Base-by-base conservation (phyloP, 1,284 basidiomycete genomes). In the Sutorius eximius region DNA sequence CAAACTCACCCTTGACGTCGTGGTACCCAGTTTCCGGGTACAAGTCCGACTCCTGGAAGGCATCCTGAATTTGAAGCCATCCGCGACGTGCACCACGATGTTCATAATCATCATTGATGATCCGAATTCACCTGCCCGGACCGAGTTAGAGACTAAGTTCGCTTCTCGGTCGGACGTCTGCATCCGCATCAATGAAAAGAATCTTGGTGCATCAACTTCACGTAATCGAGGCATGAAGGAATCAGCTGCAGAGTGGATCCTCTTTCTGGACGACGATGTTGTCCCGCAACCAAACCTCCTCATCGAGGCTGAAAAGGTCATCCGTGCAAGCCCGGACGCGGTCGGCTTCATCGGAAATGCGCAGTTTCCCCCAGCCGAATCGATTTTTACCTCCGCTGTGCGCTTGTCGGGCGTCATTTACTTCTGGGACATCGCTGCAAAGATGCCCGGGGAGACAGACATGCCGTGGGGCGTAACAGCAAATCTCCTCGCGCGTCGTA, bases 391-490 rank as follows among this genome's bases (percentile, higher is more conserved):
- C 3, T 68, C 80, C 0, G 83, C 82, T 0, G 71, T 80, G 3
- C 82, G 83, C 58, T 70, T 84, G 5, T 75, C 81, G 1, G 82
- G 81, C 0, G 80, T 83, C 2, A 81, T 80, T 1, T 82, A 77
- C 59, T 86, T 85, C 59, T 86, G 82, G 82, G 76, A 83, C 59
- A 83, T 85, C 50, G 80, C 83, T 0, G 64, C 65, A 11, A 82
- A 82, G 63, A 74, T 81, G 51, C 50, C 67, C 0, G 74, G 41
- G 5, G 68, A 70, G 45, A 61, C 49, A 1, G 69, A 81, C 57
- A 61, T 85, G 41, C 83, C 83, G 0, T 86, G 84, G 84, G 83
- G 84, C 8, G 81, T 84, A 5, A 83, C 83, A 0, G 82, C 82
- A 1, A 83, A 82, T 60, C 72, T 85, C 13, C 77, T 83, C 30